phyloP scores from a whole-genome alignment of 768 basidiomycete genomes.

The Piloderma croceum region DNA sequence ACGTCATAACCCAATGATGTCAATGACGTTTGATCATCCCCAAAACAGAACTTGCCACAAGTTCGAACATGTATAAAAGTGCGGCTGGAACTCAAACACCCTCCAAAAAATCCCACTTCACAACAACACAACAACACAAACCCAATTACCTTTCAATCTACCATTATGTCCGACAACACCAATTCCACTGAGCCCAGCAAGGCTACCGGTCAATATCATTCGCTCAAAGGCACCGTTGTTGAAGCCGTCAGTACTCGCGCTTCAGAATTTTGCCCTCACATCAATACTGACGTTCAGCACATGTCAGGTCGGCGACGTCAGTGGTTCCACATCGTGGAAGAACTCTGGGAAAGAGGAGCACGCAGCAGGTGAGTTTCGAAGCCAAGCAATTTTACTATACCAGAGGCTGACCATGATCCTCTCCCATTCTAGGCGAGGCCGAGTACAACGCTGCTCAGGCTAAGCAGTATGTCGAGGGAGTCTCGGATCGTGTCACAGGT shows the following conservation, averaged over 20 bases:
- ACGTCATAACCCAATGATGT: too few relatives aligned
- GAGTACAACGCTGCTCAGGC: conserved; percentile 43
- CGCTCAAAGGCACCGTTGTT: conserved; percentile 31
- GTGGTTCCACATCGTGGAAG: conserved; percentile 38
- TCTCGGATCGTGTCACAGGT: conserved; percentile 39
- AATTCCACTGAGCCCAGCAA: conserved; percentile 23
- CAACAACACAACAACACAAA: background rate
- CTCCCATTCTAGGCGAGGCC: too few relatives aligned
- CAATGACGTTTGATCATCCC: too few relatives aligned
- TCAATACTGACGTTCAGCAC: background rate
- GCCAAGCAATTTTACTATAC: too few relatives aligned
- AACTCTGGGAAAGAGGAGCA: conserved; percentile 48
- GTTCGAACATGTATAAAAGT: too few relatives aligned
- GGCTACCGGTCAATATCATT: conserved; percentile 29
- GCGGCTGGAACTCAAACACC: too few relatives aligned
- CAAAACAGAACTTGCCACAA: too few relatives aligned
- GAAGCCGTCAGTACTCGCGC: conserved; percentile 22
- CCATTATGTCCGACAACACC: background rate
- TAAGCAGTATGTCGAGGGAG: conserved; percentile 48
- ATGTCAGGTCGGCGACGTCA: conserved; percentile 35
- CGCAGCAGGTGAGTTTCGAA: conserved; percentile 36
- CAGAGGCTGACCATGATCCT: too few relatives aligned
- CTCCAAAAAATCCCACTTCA: too few relatives aligned
- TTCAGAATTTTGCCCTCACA: background rate
- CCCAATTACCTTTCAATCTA: background rate